These are phyloP conservation scores for Cytospora chrysosperma DNA, from an alignment of 2,329 filamentous ascomycete species.

Conservation along the genomic window DNA sequence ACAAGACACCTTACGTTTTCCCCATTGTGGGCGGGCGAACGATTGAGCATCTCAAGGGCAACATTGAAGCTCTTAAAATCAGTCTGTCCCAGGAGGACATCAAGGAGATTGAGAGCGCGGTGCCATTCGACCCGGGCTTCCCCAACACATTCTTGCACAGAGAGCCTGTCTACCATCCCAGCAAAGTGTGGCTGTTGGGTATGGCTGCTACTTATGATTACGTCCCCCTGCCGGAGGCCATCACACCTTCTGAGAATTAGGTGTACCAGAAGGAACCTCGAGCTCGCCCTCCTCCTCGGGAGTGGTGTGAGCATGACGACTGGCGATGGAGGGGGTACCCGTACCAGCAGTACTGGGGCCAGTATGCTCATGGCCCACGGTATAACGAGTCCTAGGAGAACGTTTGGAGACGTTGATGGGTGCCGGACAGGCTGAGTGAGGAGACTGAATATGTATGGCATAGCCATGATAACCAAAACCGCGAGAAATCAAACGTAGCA, in stretches of 20 bases:
- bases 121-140: constrained; percentile 65
- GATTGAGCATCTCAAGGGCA: constrained; percentile 66
- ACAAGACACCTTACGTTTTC: constrained; percentile 70
- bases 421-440: neutral
- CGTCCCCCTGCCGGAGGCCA: constrained; percentile 37
- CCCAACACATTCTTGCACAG: constrained; percentile 58
- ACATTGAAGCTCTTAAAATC: constrained; percentile 66
- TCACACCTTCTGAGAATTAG: constrained; percentile 21
- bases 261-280: neutral
- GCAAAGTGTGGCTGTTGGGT: constrained; percentile 44
- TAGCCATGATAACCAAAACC: neutral
- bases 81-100: constrained; percentile 62
- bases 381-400: neutral
- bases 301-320: neutral
- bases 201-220: constrained; percentile 53
- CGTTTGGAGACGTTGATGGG: neutral
- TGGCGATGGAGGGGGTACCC: constrained; percentile 3
- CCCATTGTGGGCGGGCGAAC: constrained; percentile 71
- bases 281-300: neutral
- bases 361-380: neutral
- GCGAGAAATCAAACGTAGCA: neutral
- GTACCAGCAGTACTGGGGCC: neutral
- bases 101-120: constrained; percentile 61
- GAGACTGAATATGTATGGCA: neutral
- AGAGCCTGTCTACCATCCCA: constrained; percentile 37